These are phyloP conservation scores for Suhomyces atakaporum DNA, from an alignment of 1,139 yeast species.

Conservation along the genomic window DNA sequence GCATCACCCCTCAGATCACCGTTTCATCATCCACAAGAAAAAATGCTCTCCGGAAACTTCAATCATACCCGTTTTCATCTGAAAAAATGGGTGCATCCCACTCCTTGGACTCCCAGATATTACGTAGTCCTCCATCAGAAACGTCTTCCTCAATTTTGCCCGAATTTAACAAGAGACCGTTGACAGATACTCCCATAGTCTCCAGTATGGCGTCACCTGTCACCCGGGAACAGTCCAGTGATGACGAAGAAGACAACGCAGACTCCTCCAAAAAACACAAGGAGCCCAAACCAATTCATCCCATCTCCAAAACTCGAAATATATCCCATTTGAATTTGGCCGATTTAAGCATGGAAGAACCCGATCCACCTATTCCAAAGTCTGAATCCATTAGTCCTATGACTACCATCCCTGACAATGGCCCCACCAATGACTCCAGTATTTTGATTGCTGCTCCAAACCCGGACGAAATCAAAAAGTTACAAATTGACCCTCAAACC, in stretches of 20 bases:
- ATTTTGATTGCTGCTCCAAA: conserved; percentile 12
- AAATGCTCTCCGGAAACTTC: conserved; percentile 17
- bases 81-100: conserved; percentile 20
- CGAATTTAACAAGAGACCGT: conserved; percentile 66
- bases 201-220: conserved; percentile 58
- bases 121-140: conserved; percentile 25
- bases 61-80: conserved; percentile 19
- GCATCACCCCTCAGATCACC: conserved; percentile 14
- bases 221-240: conserved; percentile 34
- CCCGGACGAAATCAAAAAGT: conserved; percentile 17
- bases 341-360: conserved; percentile 25
- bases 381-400: conserved; percentile 19
- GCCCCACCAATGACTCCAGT: conserved; percentile 6
- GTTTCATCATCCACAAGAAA: conserved; percentile 10
- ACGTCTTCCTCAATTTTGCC: conserved; percentile 39
- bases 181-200: conserved; percentile 70
- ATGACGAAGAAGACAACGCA: conserved; percentile 17
- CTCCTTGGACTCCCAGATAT: conserved; percentile 33
- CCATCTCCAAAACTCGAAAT: conserved; percentile 32
- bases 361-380: conserved; percentile 3
- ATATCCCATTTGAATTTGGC: conserved; percentile 47
- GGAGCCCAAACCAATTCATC: conserved; percentile 12
- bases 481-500: conserved; percentile 18
- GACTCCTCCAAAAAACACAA: conserved; percentile 5
- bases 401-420: conserved; percentile 10